These are phyloP conservation scores for Pichia sp. DNA, from an alignment of 1,139 yeast species.

Conservation along the genomic window DNA sequence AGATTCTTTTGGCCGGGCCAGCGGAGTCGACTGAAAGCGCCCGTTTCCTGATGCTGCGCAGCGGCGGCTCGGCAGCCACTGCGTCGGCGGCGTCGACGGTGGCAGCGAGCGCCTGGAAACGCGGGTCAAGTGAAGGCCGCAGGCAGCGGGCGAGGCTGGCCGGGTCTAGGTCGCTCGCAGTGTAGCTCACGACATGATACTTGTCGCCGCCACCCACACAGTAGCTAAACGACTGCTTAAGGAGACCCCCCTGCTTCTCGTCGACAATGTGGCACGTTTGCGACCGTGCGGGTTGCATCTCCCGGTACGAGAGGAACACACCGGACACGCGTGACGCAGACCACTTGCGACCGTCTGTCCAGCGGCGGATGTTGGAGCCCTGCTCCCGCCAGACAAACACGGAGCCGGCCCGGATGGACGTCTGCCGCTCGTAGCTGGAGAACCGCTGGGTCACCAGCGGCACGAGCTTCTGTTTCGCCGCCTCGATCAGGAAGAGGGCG, in stretches of 20 bases:
- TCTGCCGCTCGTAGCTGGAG: constrained; percentile 51
- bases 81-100: too few relatives aligned
- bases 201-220: constrained; percentile 45
- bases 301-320: constrained; percentile 58
- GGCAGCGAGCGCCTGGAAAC: too few relatives aligned
- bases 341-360: constrained; percentile 78
- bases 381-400: constrained; percentile 70
- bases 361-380: constrained; percentile 65
- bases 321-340: constrained; percentile 68
- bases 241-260: constrained; percentile 45
- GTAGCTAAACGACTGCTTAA: constrained; percentile 56
- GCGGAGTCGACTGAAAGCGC: too few relatives aligned
- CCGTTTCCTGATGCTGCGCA: too few relatives aligned
- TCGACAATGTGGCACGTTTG: constrained; percentile 14
- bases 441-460: constrained; percentile 58
- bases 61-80: too few relatives aligned
- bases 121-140: too few relatives aligned
- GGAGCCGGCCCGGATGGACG: constrained; percentile 46
- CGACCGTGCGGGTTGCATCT: constrained; percentile 40
- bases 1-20: neutral
- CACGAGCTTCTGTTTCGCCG: constrained; percentile 51
- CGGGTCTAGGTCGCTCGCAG: constrained; percentile 14
- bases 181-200: constrained; percentile 54
- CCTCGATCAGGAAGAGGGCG: constrained; percentile 63
- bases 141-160: neutral